phyloP scores from a whole-genome alignment of 768 basidiomycete species.

The Mycena kentingensis region DNA sequence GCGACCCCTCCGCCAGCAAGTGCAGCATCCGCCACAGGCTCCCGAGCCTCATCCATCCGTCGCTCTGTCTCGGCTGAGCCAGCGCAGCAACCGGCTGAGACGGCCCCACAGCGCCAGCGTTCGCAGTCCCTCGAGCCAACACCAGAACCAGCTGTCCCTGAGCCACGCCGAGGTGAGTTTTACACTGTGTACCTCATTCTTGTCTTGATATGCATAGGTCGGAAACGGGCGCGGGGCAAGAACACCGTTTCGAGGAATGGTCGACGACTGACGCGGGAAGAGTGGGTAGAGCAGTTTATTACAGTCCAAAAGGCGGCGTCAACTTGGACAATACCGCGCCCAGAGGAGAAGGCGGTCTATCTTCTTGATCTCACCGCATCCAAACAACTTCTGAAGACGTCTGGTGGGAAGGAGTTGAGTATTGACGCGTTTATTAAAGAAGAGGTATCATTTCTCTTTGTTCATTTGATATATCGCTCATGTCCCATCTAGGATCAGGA shows the following conservation, averaged over 20 bases:
- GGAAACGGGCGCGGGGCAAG: background rate
- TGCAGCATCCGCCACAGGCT: background rate
- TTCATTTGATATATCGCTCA: too few relatives aligned
- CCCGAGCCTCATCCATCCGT: background rate
- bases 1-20: too few relatives aligned
- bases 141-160: too few relatives aligned
- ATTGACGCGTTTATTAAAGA: background rate
- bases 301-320: background rate
- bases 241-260: background rate
- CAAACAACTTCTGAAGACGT: background rate
- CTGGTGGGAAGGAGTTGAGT: background rate
- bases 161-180: too few relatives aligned
- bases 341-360: background rate
- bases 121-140: too few relatives aligned
- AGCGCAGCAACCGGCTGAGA: too few relatives aligned
- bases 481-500: slow-evolving; percentile 4
- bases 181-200: too few relatives aligned
- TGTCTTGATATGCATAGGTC: background rate
- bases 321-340: background rate
- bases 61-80: background rate
- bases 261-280: background rate
- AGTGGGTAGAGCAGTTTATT: background rate
- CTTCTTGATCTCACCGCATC: background rate
- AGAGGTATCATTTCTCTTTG: background rate
- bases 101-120: too few relatives aligned